phyloP scores from a whole-genome alignment of 208 protist genomes.

The Angomonas desouzai region DNA sequence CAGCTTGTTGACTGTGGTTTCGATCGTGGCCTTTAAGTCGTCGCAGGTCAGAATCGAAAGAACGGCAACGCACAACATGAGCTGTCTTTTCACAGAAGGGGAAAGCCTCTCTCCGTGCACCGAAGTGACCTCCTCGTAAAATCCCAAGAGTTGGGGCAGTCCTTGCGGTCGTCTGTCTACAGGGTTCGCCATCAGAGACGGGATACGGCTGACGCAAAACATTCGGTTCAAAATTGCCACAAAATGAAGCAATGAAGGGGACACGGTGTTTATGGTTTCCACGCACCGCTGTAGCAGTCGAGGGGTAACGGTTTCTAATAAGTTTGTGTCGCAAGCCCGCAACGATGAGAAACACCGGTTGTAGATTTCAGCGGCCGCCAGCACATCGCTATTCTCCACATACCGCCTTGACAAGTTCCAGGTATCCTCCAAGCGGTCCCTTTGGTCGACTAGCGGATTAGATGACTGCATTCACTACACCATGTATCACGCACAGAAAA shows the following conservation, averaged over 20 bases:
- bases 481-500: constrained; percentile 8
- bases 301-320: constrained; percentile 25
- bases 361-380: not conserved
- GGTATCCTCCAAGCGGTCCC: not conserved
- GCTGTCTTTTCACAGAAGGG: constrained; percentile 28
- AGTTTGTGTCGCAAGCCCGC: not conserved
- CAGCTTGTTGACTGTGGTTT: not conserved
- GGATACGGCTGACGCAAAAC: constrained; percentile 49
- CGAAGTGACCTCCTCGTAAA: constrained; percentile 32
- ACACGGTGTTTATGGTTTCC: not conserved
- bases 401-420: not conserved
- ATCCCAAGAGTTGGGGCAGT: constrained; percentile 34
- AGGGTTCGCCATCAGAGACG: constrained; percentile 35
- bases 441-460: not conserved
- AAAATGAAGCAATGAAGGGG: constrained; percentile 21
- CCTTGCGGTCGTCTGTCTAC: constrained; percentile 34
- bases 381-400: not conserved
- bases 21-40: constrained; percentile 11
- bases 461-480: not conserved
- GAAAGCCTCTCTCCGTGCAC: not conserved
- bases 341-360: not conserved
- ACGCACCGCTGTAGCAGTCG: constrained; percentile 37
- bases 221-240: constrained; percentile 57
- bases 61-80: constrained; percentile 37
- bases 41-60: constrained; percentile 41